Evolutionary conservation across 1,284 basidiomycete species (phyloP).

Genomic region (Puccinia hordei): DNA sequence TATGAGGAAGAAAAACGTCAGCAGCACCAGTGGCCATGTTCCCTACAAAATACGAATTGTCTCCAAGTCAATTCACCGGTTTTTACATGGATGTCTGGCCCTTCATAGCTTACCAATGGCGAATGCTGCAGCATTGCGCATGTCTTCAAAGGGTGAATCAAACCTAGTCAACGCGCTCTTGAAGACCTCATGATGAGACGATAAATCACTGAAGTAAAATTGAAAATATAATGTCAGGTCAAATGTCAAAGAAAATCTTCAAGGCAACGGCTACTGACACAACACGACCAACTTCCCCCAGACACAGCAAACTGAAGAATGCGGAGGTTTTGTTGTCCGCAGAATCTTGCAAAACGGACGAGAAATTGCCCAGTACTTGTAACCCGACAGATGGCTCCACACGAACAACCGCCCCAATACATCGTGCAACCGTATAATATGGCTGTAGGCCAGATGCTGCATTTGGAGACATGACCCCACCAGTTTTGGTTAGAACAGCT

Average conservation of each 20-base stretch:
- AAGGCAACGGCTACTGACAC: conserved; percentile 65
- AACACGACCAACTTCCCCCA: conserved; percentile 85
- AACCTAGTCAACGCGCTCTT: conserved; percentile 73
- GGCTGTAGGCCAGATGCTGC: conserved; percentile 58
- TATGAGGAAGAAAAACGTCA: conserved; percentile 77
- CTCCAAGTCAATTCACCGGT: not conserved
- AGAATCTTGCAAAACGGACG: conserved; percentile 62
- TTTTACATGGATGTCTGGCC: not conserved
- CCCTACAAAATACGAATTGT: conserved; percentile 62
- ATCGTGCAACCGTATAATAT: conserved; percentile 73
- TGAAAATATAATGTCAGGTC: not conserved
- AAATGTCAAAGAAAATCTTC: not conserved
- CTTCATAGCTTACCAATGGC: conserved; percentile 69
- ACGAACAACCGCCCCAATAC: conserved; percentile 65
- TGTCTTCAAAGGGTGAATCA: conserved; percentile 74
- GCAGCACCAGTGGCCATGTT: conserved; percentile 93
- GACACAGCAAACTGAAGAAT: conserved; percentile 78
- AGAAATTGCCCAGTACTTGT: conserved; percentile 37
- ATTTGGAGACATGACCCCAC: conserved; percentile 26
- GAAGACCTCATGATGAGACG: conserved; percentile 74
- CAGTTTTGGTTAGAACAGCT: conserved; percentile 20
- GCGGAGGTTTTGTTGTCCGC: conserved; percentile 70
- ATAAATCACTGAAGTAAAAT: conserved; percentile 70
- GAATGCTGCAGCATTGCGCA: conserved; percentile 83
- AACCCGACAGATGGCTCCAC: conserved; percentile 16